These are phyloP conservation scores for Epichloe brachyelytri DNA, from an alignment of 2,329 filamentous ascomycete species.

Conservation along the genomic window DNA sequence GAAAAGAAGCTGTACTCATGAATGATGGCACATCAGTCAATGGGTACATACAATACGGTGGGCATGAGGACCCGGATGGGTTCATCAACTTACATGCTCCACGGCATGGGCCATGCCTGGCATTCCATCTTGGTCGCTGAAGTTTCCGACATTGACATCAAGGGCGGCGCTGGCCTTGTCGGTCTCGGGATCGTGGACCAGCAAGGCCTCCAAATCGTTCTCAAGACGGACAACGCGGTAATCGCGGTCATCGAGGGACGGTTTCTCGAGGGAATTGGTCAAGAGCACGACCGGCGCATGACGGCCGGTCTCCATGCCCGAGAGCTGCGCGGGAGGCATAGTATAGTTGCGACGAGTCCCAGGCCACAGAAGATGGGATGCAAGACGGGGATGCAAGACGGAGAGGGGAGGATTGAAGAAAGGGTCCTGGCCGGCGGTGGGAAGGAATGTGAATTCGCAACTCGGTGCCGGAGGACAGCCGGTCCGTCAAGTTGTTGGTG, in stretches of 20 bases:
- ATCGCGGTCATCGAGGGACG: conserved; percentile 69
- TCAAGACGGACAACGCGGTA: conserved; percentile 78
- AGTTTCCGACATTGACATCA: conserved; percentile 92
- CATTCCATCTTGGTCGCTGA: conserved; percentile 83
- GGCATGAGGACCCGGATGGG: conserved; percentile 5
- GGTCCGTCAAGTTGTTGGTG: background rate
- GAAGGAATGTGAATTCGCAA: background rate
- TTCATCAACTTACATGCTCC: conserved; percentile 54
- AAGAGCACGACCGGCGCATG: conserved; percentile 27
- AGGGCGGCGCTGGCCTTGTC: conserved; percentile 94
- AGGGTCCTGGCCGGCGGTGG: conserved; percentile 2
- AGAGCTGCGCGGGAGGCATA: conserved; percentile 23
- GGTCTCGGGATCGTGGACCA: conserved; percentile 88
- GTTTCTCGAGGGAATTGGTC: conserved; percentile 67
- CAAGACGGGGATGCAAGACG: background rate
- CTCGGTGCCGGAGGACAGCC: background rate
- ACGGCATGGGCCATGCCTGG: conserved; percentile 93
- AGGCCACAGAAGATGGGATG: background rate
- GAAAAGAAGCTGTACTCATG: conserved; percentile 55
- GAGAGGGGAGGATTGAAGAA: background rate
- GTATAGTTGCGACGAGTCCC: conserved; percentile 5
- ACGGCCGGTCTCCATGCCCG: conserved; percentile 18
- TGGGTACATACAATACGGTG: background rate
- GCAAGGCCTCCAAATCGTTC: conserved; percentile 79
- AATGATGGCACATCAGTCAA: conserved; percentile 7